Percentiles rank a stretch among this genome's conserved stretches.
Conservation (phyloP, 1,139 yeast species). For the Hemisphaericaspora xylanilytica region DNA sequence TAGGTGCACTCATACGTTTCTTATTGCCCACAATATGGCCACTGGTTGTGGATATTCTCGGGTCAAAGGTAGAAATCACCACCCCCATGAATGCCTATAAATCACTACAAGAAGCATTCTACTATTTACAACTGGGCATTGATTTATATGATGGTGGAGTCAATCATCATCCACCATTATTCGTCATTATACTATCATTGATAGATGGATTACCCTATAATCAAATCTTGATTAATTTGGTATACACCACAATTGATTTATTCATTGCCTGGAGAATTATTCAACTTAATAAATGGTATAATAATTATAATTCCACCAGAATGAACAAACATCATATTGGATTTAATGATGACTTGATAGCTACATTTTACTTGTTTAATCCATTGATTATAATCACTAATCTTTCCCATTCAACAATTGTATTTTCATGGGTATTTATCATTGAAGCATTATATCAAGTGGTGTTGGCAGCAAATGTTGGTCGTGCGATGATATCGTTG, state of each 20-base stretch:
- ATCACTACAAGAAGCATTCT: slow-evolving; percentile 76
- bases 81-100: slow-evolving; percentile 72
- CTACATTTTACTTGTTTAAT: slow-evolving; percentile 69
- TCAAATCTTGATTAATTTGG: slow-evolving; percentile 23
- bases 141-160: slow-evolving; percentile 83
- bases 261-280: slow-evolving; percentile 43
- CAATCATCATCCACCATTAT: slow-evolving; percentile 79
- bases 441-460: slow-evolving; percentile 50
- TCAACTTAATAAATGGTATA: slow-evolving; percentile 38
- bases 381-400: slow-evolving; percentile 73
- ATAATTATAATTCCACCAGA: slow-evolving; percentile 26
- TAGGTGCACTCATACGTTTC: slow-evolving; percentile 34
- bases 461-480: slow-evolving; percentile 35
- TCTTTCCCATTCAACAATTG: slow-evolving; percentile 65
- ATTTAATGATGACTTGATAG: slow-evolving; percentile 45
- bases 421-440: slow-evolving; percentile 59
- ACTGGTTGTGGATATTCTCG: slow-evolving; percentile 25
- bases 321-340: slow-evolving; percentile 18
- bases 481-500: slow-evolving; percentile 51
- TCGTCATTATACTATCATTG: slow-evolving; percentile 50
- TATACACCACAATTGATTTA: slow-evolving; percentile 44
- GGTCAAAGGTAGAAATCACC: slow-evolving; percentile 63
- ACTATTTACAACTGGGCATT: slow-evolving; percentile 55
- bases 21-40: slow-evolving; percentile 36
- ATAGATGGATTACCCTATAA: slow-evolving; percentile 29